Evolutionary conservation across 2,329 filamentous ascomycete species (phyloP).

Genomic region (Exophiala sp.): DNA sequence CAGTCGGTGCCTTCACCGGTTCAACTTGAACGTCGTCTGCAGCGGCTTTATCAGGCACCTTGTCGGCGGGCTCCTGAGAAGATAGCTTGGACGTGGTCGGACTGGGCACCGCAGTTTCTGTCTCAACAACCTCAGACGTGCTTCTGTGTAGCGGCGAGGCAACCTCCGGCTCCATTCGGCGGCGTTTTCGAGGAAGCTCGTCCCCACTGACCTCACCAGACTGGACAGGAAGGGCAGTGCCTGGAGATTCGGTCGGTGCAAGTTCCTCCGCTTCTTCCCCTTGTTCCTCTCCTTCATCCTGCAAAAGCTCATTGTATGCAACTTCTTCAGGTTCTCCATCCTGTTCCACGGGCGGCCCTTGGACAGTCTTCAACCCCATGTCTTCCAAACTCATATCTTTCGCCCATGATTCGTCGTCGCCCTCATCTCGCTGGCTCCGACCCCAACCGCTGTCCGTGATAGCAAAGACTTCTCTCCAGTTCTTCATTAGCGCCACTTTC

Average conservation of each 20-base stretch:
- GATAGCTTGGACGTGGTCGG: background rate
- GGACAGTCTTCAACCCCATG: slow-evolving; percentile 25
- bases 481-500: slow-evolving; percentile 41
- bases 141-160: slow-evolving; percentile 10
- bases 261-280: background rate
- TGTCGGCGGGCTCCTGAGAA: background rate
- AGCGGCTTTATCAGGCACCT: background rate
- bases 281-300: slow-evolving; percentile 7
- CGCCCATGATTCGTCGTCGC: slow-evolving; percentile 28
- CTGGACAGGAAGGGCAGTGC: background rate
- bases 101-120: slow-evolving; percentile 1
- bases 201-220: slow-evolving; percentile 3
- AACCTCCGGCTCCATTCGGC: slow-evolving; percentile 8
- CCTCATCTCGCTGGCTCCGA: background rate
- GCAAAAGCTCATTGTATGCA: slow-evolving; percentile 12
- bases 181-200: slow-evolving; percentile 16
- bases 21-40: background rate
- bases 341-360: slow-evolving; percentile 11
- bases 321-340: slow-evolving; percentile 6
- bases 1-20: background rate
- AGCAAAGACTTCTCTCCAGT: slow-evolving; percentile 43
- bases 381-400: slow-evolving; percentile 29
- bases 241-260: background rate
- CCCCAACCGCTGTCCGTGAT: slow-evolving; percentile 20
- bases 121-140: slow-evolving; percentile 2